Evolutionary conservation across 768 basidiomycete species (phyloP).

Genomic region (Panaeolus cyanescens): DNA sequence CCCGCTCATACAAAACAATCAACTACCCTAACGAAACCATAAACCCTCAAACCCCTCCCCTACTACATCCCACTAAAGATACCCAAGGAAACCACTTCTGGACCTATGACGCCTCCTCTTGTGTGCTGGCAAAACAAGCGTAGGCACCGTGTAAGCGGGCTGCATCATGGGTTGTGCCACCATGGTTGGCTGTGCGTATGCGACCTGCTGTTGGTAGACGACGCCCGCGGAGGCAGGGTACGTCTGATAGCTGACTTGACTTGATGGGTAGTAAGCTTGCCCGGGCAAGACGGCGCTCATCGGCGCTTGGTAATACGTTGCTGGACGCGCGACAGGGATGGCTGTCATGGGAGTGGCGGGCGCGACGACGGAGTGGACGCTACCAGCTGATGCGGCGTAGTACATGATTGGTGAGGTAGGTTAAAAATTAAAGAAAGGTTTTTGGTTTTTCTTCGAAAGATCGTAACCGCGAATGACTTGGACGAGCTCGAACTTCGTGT

Average conservation of each 20-base stretch:
- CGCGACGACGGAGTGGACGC: constrained; percentile 20
- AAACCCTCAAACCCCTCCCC: constrained; percentile 3
- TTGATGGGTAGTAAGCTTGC: constrained; percentile 27
- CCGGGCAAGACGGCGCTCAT: constrained; percentile 28
- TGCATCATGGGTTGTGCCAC: constrained; percentile 10
- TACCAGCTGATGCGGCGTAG: constrained; percentile 26
- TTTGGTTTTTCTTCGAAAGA: constrained; percentile 8
- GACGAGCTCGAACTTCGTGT: constrained; percentile 2
- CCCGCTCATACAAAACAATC: constrained; percentile 5
- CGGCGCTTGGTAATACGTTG: constrained; percentile 20
- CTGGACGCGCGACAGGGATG: constrained; percentile 14
- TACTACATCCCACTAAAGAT: constrained; percentile 20
- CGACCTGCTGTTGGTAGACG: constrained; percentile 14
- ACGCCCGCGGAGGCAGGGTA: constrained; percentile 18
- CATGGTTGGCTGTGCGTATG: constrained; percentile 11
- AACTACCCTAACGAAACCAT: constrained; percentile 7
- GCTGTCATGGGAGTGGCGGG: constrained; percentile 17
- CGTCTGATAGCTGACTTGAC: constrained; percentile 17
- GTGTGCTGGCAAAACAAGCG: constrained; percentile 20
- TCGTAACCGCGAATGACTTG: constrained; percentile 7
- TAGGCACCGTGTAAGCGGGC: constrained; percentile 14
- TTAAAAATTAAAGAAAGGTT: constrained; percentile 7
- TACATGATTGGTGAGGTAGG: constrained; percentile 18
- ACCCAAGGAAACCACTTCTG: constrained; percentile 23
- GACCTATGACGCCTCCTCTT: constrained; percentile 11